Conservation (phyloP, 768 basidiomycete species). For the Tulasnella sp. region DNA sequence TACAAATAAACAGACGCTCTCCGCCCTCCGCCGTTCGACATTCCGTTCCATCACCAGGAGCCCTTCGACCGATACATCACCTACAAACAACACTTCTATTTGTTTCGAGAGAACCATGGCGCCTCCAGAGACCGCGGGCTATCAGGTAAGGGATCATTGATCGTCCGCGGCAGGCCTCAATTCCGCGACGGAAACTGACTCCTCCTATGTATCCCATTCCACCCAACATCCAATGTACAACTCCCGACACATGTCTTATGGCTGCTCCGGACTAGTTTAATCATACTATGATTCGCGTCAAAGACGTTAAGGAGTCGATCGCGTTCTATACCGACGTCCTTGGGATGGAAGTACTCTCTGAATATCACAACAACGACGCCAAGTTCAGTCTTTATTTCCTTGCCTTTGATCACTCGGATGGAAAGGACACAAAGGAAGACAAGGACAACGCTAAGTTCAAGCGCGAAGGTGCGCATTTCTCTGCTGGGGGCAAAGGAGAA, state of each 20-base stretch:
- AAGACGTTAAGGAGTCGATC: constrained; percentile 80
- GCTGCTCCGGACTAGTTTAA: constrained; percentile 59
- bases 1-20: neutral
- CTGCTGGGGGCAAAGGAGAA: no score
- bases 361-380: constrained; percentile 48
- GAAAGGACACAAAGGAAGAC: constrained; percentile 49
- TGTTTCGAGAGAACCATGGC: neutral
- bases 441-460: constrained; percentile 54
- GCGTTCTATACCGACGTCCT: constrained; percentile 76
- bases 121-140: constrained; percentile 3
- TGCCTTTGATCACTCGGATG: constrained; percentile 68
- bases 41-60: constrained; percentile 1
- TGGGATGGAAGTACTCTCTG: constrained; percentile 72
- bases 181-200: neutral
- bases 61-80: neutral
- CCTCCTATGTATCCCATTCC: neutral
- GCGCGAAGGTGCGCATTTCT: constrained; percentile 63
- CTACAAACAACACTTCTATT: neutral
- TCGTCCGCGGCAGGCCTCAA: neutral
- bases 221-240: neutral
- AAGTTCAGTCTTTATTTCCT: constrained; percentile 86
- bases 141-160: neutral
- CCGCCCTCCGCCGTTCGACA: neutral
- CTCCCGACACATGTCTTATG: neutral
- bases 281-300: constrained; percentile 88